Evolutionary conservation across 116 monocot genomes (phyloP).

Genomic region (Thalassia testudinum): DNA sequence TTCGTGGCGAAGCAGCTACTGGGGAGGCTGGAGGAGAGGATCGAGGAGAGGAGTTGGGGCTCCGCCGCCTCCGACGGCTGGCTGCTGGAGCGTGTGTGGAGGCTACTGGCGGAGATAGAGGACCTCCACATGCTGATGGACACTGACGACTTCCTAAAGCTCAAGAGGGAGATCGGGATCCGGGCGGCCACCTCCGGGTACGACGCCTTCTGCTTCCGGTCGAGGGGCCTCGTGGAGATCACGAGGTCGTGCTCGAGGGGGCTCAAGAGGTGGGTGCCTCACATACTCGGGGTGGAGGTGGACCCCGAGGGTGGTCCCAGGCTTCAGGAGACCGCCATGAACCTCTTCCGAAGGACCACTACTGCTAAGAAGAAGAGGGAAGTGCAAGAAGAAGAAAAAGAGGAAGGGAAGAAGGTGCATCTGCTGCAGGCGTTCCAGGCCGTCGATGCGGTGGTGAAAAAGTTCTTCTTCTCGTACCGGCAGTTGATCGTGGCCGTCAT

Average conservation of each 20-base stretch:
- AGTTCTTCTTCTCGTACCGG: no score
- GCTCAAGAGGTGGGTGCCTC: slow-evolving; percentile 40
- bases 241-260: slow-evolving; percentile 31
- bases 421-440: no score
- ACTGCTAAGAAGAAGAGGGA: no score
- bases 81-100: no score
- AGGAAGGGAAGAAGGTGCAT: no score
- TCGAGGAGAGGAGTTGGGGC: slow-evolving; percentile 12
- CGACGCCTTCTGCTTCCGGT: slow-evolving; percentile 44
- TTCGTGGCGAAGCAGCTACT: slow-evolving; percentile 25
- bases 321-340: slow-evolving; percentile 75
- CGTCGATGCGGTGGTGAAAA: no score
- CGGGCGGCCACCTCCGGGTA: slow-evolving; percentile 60
- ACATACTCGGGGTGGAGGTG: slow-evolving; percentile 57
- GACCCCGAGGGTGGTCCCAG: no score
- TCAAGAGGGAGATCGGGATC: slow-evolving; percentile 45
- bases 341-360: slow-evolving; percentile 43
- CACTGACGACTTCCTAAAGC: no score
- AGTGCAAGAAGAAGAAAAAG: slow-evolving; percentile 8
- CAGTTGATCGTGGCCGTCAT: no score
- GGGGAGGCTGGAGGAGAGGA: slow-evolving; percentile 10
- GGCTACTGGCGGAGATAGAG: no score
- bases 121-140: no score
- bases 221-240: slow-evolving; percentile 29
- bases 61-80: no score